Evolutionary conservation across 768 basidiomycete genomes (phyloP).

Genomic region (Auricularia heimuer): DNA sequence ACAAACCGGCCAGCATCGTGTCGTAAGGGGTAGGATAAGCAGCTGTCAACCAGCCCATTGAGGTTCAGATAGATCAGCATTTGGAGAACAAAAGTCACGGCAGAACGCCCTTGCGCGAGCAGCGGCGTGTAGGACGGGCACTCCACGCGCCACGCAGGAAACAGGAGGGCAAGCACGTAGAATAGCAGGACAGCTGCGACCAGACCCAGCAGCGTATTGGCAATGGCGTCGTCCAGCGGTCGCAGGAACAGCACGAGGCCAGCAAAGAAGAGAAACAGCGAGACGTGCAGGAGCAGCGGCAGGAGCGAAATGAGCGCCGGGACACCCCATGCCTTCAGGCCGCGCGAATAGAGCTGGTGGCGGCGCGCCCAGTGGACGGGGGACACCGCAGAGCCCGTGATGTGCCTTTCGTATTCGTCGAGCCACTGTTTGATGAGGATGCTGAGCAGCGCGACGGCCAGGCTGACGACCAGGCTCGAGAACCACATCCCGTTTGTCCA

Average conservation of each 20-base stretch:
- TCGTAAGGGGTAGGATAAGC: too few species aligned
- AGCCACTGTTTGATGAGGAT: constrained; percentile 3
- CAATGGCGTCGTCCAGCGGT: background rate
- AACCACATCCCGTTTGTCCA: constrained; percentile 5
- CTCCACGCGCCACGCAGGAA: constrained; percentile 39
- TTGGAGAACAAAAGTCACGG: too few species aligned
- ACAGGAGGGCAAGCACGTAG: constrained; percentile 33
- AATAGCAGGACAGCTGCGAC: background rate
- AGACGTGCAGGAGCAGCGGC: background rate
- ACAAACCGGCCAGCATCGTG: too few species aligned
- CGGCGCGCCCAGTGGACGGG: background rate
- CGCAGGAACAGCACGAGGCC: constrained; percentile 3
- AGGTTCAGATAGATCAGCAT: too few species aligned
- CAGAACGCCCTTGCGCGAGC: background rate
- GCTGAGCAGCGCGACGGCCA: constrained; percentile 3
- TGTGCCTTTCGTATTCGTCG: background rate
- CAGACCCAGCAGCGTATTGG: background rate
- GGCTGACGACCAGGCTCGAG: background rate
- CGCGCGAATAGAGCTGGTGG: background rate
- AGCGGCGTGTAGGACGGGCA: constrained; percentile 45
- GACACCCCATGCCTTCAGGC: background rate
- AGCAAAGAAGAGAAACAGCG: constrained; percentile 6
- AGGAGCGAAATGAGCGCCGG: background rate
- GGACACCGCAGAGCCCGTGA: background rate
- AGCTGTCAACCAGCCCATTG: too few species aligned